These are phyloP conservation scores for Macadamia tetraphylla DNA, from an alignment of 164 flowering plant genomes.

Conservation along the genomic window DNA sequence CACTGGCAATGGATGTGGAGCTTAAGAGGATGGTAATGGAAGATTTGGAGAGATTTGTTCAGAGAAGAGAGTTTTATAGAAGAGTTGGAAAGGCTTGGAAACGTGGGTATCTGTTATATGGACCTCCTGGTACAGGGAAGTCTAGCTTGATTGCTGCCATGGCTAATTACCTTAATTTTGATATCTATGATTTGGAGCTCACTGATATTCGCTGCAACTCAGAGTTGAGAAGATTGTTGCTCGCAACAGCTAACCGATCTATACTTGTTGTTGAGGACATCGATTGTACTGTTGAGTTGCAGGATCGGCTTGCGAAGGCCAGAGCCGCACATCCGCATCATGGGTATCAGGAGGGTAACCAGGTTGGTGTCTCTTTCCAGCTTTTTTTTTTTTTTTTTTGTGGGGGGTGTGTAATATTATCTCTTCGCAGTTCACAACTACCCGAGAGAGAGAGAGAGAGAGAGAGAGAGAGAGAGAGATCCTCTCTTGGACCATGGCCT, in stretches of 20 bases:
- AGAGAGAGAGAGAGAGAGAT: too few species aligned
- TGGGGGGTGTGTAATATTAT: too few species aligned
- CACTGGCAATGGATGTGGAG: conserved; percentile 31
- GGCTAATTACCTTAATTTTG: conserved; percentile 32
- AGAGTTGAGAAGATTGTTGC: conserved; percentile 26
- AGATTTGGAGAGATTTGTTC: conserved; percentile 29
- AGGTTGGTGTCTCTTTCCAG: too few species aligned
- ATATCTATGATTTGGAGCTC: conserved; percentile 38
- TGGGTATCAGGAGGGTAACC: too few species aligned
- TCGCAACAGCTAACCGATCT: conserved; percentile 24
- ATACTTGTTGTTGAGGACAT: conserved; percentile 44
- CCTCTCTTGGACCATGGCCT: too few species aligned
- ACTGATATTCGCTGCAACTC: conserved; percentile 19
- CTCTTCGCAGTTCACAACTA: too few species aligned
- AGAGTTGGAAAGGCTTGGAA: conserved; percentile 43
- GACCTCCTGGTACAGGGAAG: conserved; percentile 38
- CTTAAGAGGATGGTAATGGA: conserved; percentile 23
- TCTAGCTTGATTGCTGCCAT: conserved; percentile 44
- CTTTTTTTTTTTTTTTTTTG: too few species aligned
- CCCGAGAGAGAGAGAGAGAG: too few species aligned
- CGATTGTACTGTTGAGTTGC: conserved; percentile 30
- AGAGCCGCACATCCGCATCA: too few species aligned
- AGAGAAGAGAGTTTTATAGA: conserved; percentile 25
- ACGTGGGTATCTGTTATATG: conserved; percentile 34
- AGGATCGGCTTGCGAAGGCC: too few species aligned